phyloP scores from a whole-genome alignment of 345 rosid genomes.

The Capsella bursapastoris region DNA sequence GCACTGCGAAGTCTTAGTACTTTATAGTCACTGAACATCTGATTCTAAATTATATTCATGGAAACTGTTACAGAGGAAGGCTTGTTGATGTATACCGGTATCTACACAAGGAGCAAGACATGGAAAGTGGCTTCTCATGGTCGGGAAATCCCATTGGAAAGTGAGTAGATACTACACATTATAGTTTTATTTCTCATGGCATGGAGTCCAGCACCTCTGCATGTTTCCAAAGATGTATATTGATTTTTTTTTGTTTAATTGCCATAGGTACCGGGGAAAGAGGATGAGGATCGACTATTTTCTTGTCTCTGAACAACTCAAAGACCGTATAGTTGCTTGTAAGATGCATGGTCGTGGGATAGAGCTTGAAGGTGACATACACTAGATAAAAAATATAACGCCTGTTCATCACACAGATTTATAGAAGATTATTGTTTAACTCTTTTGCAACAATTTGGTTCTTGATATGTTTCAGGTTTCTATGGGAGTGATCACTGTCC shows the following conservation, averaged over 20 bases:
- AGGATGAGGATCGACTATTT: slow-evolving; percentile 93
- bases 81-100: slow-evolving; percentile 86
- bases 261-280: slow-evolving; percentile 82
- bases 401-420: not conserved
- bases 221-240: slow-evolving; percentile 15
- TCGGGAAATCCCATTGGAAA: slow-evolving; percentile 90
- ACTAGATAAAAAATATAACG: not conserved
- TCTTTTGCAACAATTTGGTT: slow-evolving; percentile 26
- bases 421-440: not conserved
- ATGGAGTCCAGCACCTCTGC: not conserved
- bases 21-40: not conserved
- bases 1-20: slow-evolving; percentile 7
- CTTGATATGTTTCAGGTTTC: slow-evolving; percentile 57
- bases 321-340: slow-evolving; percentile 64
- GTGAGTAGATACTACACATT: slow-evolving; percentile 50
- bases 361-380: slow-evolving; percentile 68
- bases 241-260: not conserved
- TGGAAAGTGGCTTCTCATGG: slow-evolving; percentile 95
- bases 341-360: slow-evolving; percentile 85
- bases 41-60: slow-evolving; percentile 4
- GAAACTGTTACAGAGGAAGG: slow-evolving; percentile 64
- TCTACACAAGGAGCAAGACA: slow-evolving; percentile 83
- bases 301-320: slow-evolving; percentile 72
- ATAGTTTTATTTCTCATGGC: not conserved
- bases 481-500: slow-evolving; percentile 96